These are phyloP conservation scores for Penicillium aurantiogriseum DNA, from an alignment of 2,329 filamentous ascomycete species.

Conservation along the genomic window DNA sequence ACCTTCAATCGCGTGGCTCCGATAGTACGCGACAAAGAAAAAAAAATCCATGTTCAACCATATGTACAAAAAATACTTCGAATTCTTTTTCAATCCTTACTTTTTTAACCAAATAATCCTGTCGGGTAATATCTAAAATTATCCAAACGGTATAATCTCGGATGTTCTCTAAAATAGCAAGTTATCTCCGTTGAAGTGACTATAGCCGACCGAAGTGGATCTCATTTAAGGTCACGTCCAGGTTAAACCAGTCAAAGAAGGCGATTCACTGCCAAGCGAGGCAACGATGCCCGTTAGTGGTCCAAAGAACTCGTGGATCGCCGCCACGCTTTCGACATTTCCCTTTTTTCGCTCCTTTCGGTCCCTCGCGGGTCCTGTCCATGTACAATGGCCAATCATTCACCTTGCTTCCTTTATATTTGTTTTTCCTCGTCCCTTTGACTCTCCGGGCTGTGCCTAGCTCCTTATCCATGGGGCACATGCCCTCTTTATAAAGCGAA, in stretches of 20 bases:
- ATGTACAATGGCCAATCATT: constrained; percentile 1
- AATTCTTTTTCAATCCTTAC: not conserved
- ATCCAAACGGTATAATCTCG: not conserved
- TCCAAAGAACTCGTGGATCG: constrained; percentile 15
- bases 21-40: not conserved
- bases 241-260: not conserved
- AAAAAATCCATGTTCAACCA: not conserved
- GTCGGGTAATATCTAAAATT: not conserved
- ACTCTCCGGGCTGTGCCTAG: constrained; percentile 3
- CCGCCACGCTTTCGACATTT: constrained; percentile 12
- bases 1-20: constrained; percentile 3
- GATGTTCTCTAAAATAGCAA: not conserved
- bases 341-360: not conserved
- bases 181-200: not conserved
- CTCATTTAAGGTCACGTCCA: constrained; percentile 3
- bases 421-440: constrained; percentile 23
- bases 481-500: constrained; percentile 1
- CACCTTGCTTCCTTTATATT: constrained; percentile 7
- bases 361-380: not conserved
- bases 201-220: constrained; percentile 7
- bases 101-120: not conserved
- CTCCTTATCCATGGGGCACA: not conserved
- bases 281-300: constrained; percentile 5
- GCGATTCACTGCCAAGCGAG: constrained; percentile 8
- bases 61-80: not conserved